Evolutionary conservation across 257 asterid genomes (phyloP).

Genomic region (Fraxinus anomala): DNA sequence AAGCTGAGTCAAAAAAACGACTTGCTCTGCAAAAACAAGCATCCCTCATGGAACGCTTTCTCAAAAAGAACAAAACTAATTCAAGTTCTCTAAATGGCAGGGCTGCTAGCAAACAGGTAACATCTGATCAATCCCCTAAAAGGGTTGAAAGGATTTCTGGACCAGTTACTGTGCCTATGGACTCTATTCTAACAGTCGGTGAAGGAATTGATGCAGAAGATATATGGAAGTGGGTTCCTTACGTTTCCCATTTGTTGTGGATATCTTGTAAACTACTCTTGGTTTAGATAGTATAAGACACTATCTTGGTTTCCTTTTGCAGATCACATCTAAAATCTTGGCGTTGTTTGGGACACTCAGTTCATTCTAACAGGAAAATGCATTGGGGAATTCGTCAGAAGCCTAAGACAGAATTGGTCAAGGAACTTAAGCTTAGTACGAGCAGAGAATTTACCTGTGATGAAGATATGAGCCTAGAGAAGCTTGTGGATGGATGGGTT

Average conservation of each 20-base stretch:
- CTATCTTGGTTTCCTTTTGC: slow-evolving; percentile 31
- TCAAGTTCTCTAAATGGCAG: slow-evolving; percentile 39
- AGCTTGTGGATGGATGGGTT: slow-evolving; percentile 58
- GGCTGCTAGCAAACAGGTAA: slow-evolving; percentile 36
- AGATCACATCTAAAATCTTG: slow-evolving; percentile 73
- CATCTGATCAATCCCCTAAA: slow-evolving; percentile 34
- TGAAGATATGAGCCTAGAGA: slow-evolving; percentile 51
- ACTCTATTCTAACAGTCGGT: slow-evolving; percentile 50
- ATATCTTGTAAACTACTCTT: slow-evolving; percentile 6
- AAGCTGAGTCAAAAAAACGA: slow-evolving; percentile 60
- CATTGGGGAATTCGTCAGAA: slow-evolving; percentile 80
- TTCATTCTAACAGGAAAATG: slow-evolving; percentile 43
- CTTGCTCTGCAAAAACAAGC: slow-evolving; percentile 83
- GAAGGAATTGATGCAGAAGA: slow-evolving; percentile 42
- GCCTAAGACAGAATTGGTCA: slow-evolving; percentile 74
- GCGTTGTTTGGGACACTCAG: slow-evolving; percentile 43
- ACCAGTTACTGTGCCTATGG: slow-evolving; percentile 69
- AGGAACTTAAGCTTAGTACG: slow-evolving; percentile 78
- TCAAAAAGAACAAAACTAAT: slow-evolving; percentile 51
- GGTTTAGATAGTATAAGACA: neutral
- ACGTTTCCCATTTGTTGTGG: slow-evolving; percentile 19
- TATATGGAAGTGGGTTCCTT: slow-evolving; percentile 62
- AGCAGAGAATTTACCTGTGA: slow-evolving; percentile 52
- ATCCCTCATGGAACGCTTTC: slow-evolving; percentile 88
- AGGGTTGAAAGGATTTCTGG: slow-evolving; percentile 37